Evolutionary conservation across 768 basidiomycete species (phyloP), one percentile per base, ranked within the genome.

Genomic region (Glaciozyma martinii): DNA sequence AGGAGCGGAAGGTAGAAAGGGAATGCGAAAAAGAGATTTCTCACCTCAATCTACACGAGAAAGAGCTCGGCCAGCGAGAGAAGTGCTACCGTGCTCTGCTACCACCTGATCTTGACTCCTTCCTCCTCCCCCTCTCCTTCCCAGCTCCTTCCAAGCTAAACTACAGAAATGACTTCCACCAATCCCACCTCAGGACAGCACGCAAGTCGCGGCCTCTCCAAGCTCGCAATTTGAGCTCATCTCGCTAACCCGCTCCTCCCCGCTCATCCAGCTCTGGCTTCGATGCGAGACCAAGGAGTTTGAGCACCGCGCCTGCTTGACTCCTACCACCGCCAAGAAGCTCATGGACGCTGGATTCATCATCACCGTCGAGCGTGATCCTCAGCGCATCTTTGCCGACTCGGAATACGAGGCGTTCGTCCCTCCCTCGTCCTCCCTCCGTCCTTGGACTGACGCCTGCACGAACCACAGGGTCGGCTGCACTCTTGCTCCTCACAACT

Each of bases 251-350:
- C 49, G 49, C 49, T n/a, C 27, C 13, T 25, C 49, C 13, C 49
- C n/a, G 13, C n/a, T 12, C 6, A n/a, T n/a, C 23, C 61, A 63
- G 62, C 62, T 99, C 72, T 99, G 94, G 94, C 83, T 99, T 50
- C 86, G 95, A 71, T 95, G 92, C 80, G 95, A 99, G 81, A 95
- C 86, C 76, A 99, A 98, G 77, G 83, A 85, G 68, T 92, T 93
- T 69, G 95, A 99, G 78, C 85, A 85, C 62, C 89, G 95, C 55
- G 85, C 92, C 33, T 93, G 93, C 12, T 80, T 98, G 68, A 94
- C 92, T 16, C 95, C 95, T 4, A 86, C 88, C 29, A 93, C 89
- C 0, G 85, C 93, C 71, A 90, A 88, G 78, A 82, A 81, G 70
- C 84, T 98, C 66, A 84, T 97, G 75, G 86, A 89, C 72, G 85